A percentile compares a stretch with the other conserved stretches of the same genome.
Conservation (phyloP, 441 rosid species). For the Lagerstroemia fauriei region DNA sequence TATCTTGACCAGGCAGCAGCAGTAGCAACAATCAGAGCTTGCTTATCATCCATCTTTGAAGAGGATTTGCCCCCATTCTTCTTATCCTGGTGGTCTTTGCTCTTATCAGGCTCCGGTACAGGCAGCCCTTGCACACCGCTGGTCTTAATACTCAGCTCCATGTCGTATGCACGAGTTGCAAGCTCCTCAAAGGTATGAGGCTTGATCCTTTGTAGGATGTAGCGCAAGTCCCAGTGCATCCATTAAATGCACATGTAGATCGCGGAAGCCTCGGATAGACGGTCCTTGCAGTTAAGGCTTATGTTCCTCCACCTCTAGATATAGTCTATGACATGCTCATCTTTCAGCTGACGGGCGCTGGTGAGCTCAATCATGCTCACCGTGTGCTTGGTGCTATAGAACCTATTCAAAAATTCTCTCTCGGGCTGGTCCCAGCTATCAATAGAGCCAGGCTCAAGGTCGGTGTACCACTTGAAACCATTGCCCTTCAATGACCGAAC, state of each 20-base stretch:
- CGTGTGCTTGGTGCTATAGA: no score
- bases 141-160: not conserved
- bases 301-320: no score
- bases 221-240: not conserved
- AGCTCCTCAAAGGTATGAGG: not conserved
- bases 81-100: no score
- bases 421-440: not conserved
- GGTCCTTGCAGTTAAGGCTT: not conserved
- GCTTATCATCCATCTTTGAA: no score
- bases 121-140: not conserved
- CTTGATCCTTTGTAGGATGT: not conserved
- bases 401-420: no score
- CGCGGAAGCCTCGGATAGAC: not conserved
- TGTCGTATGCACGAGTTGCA: not conserved
- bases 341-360: no score
- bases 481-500: not conserved
- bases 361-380: no score
- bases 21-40: no score
- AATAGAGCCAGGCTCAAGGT: not conserved
- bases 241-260: not conserved
- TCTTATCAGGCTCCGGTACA: no score
- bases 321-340: no score
- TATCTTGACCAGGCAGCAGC: no score
- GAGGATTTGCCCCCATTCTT: no score
- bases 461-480: not conserved